Evolutionary conservation across 2,329 filamentous ascomycete species (phyloP).

Genomic region (Pseudopithomyces chartarum): DNA sequence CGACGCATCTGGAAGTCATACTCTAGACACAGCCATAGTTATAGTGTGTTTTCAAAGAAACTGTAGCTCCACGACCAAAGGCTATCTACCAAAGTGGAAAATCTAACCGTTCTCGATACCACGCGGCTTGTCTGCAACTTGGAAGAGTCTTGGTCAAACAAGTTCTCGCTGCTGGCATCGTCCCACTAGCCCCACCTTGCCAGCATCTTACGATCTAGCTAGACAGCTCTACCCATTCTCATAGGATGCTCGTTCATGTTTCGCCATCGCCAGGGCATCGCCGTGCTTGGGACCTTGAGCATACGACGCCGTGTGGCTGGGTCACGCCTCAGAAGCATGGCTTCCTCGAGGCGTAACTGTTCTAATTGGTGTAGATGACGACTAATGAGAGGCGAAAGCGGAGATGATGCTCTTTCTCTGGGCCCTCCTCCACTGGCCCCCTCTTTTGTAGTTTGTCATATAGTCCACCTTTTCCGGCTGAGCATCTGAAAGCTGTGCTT

Average conservation of each 20-base stretch:
- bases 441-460: conserved; percentile 11
- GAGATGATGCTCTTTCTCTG: not conserved
- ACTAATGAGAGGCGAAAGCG: not conserved
- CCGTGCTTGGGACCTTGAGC: not conserved
- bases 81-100: not conserved
- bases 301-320: conserved; percentile 8
- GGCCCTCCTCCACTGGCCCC: not conserved
- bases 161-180: not conserved
- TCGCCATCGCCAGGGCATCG: conserved; percentile 2
- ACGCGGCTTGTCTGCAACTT: not conserved
- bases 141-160: not conserved
- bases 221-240: not conserved
- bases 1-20: not conserved
- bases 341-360: not conserved
- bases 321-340: not conserved
- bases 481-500: not conserved
- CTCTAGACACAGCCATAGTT: conserved; percentile 1
- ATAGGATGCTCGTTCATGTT: conserved; percentile 2
- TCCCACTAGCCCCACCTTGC: not conserved
- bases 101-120: not conserved
- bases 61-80: not conserved
- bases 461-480: conserved; percentile 11
- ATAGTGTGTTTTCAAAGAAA: not conserved
- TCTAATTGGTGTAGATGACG: not conserved
- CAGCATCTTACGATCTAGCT: not conserved